Evolutionary conservation across 768 basidiomycete genomes (phyloP), one percentile per base, ranked within the genome.

Genomic region (Exsudoporus frostii): DNA sequence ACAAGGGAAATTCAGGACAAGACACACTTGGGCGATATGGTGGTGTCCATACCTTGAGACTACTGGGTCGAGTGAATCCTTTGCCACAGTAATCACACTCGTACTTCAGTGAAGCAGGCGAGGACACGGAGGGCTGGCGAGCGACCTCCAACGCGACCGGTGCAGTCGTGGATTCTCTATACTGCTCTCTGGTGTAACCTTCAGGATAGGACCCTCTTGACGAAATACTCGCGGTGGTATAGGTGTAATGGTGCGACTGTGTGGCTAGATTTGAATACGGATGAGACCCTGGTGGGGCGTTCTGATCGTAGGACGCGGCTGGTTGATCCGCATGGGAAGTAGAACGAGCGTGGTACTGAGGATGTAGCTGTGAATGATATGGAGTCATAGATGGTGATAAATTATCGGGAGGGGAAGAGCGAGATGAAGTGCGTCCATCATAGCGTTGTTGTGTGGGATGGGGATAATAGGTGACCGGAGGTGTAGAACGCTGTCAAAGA

Each of bases 1-100:
- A 55, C 56, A 32, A 37, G 54, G 19, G 27, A 50, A 11, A 54
- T 52, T 63, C 27, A 59, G 52, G 36, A 54, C 13, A 20, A 33
- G 39, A 20, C 41, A 33, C 22, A 17, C 24, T 29, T 38, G 42
- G 37, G 53, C 32, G 39, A 48, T 36, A 33, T 45, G 17, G 46
- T 43, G 53, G 45, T 30, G 40, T 46, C 22, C 55, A 67, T 56
- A 87, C 89, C 81, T 83, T 90, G 62, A 92, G 78, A 71, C 89
- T 92, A 57, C 88, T 90, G 0, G 89, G 89, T 24, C 89, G 79
- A 63, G 81, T 90, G 71, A 92, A 92, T 19, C 84, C 83, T 66
- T 91, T 92, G 27, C 85, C 84, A 66, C 89, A 92, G 68, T 86
- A 89, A 30, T 67, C 71, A 63, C 89, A 92, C 59, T 89, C 87